Base-by-base conservation (phyloP, 2,329 filamentous ascomycete genomes). In the Botryosphaeria agaves region DNA sequence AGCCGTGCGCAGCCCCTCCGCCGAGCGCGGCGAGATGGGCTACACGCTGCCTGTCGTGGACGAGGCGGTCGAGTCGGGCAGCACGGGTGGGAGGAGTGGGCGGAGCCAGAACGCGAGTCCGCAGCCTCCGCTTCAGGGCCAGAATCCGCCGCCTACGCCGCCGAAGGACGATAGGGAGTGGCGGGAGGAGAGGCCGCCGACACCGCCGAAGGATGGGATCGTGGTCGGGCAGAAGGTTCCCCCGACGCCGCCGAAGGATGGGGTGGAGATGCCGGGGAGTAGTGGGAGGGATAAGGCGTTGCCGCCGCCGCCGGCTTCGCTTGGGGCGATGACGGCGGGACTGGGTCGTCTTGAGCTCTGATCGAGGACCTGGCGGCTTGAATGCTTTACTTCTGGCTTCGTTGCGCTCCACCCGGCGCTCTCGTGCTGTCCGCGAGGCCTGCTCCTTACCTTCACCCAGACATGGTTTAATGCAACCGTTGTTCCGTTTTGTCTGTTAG, bases 31-130 rank as follows among this genome's bases (percentile, higher is more conserved):
- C 56, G 62, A 66, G 9, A 48, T 47, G 16, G 60, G 66, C 8
- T 62, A 63, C 18, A 72, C 65, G 1, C 57, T 95, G 2, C 87
- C 87, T 0, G 76, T 94, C 7, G 84, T 95, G 5, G 81, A 93
- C 41, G 87, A 95, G 54, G 77, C 73, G n/a, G 79, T 73, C 4
- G 87, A 94, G 51, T 75, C 64, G 7, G 69, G 65, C 5, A 81
- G 76, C 35, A 65, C 72, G 15, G 71, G 72, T 2, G 69, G 64
- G 18, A 64, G 65, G 32, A 71, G 69, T 44, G 63, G 62, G 14
- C 41, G 43, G 19, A 51, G 48, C 24, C 38, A 23, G 15, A 18
- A 34, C 18, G 15, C 19, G 21, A 6, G 14, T 7, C 18, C 17
- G 18, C 24, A 17, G 24, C 16, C 30, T 15, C 30, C 30, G 14